Percentiles rank a stretch among this genome's conserved stretches.
Conservation (phyloP, 1,284 basidiomycete genomes). For the Porodaedalea pini region DNA sequence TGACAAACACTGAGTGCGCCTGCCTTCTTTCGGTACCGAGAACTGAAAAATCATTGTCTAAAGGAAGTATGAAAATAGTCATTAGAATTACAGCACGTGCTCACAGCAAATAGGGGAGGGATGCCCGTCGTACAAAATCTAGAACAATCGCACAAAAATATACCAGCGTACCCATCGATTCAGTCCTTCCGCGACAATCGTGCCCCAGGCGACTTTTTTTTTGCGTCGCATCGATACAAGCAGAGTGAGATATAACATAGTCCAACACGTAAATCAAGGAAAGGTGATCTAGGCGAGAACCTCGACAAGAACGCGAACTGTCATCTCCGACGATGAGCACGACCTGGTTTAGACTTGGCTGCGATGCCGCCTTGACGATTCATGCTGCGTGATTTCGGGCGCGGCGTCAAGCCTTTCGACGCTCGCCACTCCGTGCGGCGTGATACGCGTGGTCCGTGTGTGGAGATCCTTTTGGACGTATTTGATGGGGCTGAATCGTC, state of each 20-base stretch:
- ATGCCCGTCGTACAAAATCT: no score
- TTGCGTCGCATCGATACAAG: neutral
- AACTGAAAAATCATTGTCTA: no score
- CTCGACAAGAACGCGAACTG: no score
- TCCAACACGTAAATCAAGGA: conserved; percentile 26
- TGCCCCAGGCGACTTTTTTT: neutral
- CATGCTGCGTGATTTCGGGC: conserved; percentile 49
- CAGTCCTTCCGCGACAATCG: neutral
- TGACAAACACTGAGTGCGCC: no score
- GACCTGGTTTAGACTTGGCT: conserved; percentile 60
- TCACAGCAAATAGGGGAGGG: no score
- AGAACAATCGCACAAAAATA: no score
- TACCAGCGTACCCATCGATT: no score
- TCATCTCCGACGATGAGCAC: conserved; percentile 66
- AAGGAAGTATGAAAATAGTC: no score
- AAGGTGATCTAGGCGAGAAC: no score
- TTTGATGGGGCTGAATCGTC: conserved; percentile 33
- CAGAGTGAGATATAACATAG: no score
- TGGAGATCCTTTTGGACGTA: conserved; percentile 51
- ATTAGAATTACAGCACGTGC: no score
- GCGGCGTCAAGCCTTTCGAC: conserved; percentile 63
- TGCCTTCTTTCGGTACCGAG: no score
- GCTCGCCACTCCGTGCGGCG: conserved; percentile 70
- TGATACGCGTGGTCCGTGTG: conserved; percentile 68
- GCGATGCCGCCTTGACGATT: conserved; percentile 63